A percentile compares a stretch with the other conserved stretches of the same genome.
Conservation (phyloP, 768 basidiomycete species). For the Phlebiopsis flavidoalba region DNA sequence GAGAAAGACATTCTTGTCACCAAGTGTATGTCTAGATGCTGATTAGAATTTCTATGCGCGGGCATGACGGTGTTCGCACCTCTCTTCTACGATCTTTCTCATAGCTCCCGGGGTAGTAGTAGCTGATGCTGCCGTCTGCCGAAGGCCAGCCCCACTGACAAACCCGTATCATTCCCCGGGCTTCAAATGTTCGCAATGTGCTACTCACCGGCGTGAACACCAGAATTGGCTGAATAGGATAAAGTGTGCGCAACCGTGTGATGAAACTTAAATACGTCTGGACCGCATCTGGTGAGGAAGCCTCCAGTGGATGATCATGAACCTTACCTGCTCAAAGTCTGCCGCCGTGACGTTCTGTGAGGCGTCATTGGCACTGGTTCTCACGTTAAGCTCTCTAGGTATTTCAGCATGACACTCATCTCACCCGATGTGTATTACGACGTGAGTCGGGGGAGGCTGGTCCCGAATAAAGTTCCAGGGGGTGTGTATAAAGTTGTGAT, state of each 20-base stretch:
- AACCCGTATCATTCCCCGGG: not conserved
- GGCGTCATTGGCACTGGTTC: conserved; percentile 47
- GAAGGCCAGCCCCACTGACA: conserved; percentile 53
- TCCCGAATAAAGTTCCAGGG: conserved; percentile 52
- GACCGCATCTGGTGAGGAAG: not conserved
- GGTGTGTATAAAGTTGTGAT: conserved; percentile 57
- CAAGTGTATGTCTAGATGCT: conserved; percentile 29
- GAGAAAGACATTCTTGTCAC: conserved; percentile 45
- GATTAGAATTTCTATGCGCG: not conserved
- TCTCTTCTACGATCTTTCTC: conserved; percentile 37
- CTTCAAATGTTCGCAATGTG: not conserved
- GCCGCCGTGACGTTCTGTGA: conserved; percentile 43
- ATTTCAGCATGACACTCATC: conserved; percentile 5
- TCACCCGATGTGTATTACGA: conserved; percentile 54
- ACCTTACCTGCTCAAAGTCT: conserved; percentile 37
- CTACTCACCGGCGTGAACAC: conserved; percentile 45
- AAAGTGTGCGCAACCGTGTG: conserved; percentile 36
- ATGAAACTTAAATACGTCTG: conserved; percentile 47
- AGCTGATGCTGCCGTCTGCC: conserved; percentile 37
- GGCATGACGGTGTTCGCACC: conserved; percentile 21
- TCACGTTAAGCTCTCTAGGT: not conserved
- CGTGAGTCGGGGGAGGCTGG: conserved; percentile 40
- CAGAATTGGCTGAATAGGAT: conserved; percentile 43
- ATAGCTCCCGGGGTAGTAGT: conserved; percentile 46
- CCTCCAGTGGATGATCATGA: not conserved